Evolutionary conservation across 2,329 filamentous ascomycete genomes (phyloP), one percentile per base, ranked within the genome.

Genomic region (Penicillium sp.): DNA sequence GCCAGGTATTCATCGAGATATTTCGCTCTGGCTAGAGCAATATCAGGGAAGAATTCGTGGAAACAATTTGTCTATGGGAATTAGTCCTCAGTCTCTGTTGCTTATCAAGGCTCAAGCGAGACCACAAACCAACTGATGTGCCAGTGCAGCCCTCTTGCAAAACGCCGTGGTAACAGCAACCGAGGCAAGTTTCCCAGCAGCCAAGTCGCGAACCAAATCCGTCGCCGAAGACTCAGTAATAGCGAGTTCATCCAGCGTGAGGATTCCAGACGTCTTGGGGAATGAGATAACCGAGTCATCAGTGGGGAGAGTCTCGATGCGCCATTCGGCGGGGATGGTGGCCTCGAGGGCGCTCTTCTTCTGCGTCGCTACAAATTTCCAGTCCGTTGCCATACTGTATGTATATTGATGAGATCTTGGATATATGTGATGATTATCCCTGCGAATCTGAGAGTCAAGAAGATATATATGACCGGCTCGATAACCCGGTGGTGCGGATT

Each of bases 1-100:
- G 76, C 74, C 2, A 84, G 69, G 62, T 86, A 78, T 21, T 76
- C 76, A 66, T 89, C 87, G 1, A 84, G 78, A 5, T 76, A 71
- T 41, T 73, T 73, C 0, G 86, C 86, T 7, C 78, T 81, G 3
- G 72, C 66, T 3, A 88, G 69, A 6, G 84, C 86, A 11, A 80
- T 78, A 26, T 82, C 78, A 64, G 86, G 86, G 64, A 85, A 84
- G 5, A 83, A 66, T 35, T 69, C 66, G 4, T 60, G 41, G 23
- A 51, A 48, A 8, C 68, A 68, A 44, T 67, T 68, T 13, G 66
- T 38, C 67, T 69, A 13, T 1, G 7, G 3, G 26, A 13, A 26
- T 48, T 13, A 26, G 23, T 29, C 15, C 9, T 30, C n/a, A 15
- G 5, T 11, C 9, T 30, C n/a, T n/a, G 5, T 11, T 19, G 19